Conservation (phyloP, 805 yeast genomes). For the Candida awuae region DNA sequence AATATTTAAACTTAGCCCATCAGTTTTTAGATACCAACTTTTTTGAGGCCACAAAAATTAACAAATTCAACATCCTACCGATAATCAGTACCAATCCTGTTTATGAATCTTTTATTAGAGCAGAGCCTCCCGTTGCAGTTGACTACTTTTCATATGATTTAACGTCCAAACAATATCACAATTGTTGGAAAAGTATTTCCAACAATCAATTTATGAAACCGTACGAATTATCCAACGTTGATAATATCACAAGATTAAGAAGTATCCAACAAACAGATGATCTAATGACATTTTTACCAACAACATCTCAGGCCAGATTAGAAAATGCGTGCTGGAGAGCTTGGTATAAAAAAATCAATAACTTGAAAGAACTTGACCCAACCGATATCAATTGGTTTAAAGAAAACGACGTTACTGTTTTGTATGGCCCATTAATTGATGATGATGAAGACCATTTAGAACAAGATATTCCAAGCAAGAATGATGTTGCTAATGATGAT, state of each 20-base stretch:
- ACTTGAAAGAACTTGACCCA: slow-evolving; percentile 41
- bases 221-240: slow-evolving; percentile 25
- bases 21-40: slow-evolving; percentile 28
- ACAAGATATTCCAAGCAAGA: not conserved
- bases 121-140: slow-evolving; percentile 25
- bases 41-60: slow-evolving; percentile 15
- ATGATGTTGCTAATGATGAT: not conserved
- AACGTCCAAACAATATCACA: slow-evolving; percentile 30
- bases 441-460: not conserved
- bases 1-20: slow-evolving; percentile 19
- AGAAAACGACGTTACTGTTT: slow-evolving; percentile 45
- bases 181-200: slow-evolving; percentile 36
- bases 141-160: slow-evolving; percentile 35
- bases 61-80: slow-evolving; percentile 22
- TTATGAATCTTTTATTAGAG: slow-evolving; percentile 6
- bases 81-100: slow-evolving; percentile 17
- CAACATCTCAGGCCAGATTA: slow-evolving; percentile 37
- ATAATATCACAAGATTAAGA: slow-evolving; percentile 18
- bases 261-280: slow-evolving; percentile 26
- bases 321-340: slow-evolving; percentile 92
- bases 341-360: slow-evolving; percentile 76
- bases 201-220: slow-evolving; percentile 30
- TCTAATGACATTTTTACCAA: slow-evolving; percentile 28
- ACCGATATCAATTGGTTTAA: slow-evolving; percentile 45
- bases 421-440: slow-evolving; percentile 41